These are phyloP conservation scores for Osmanthus fragrans DNA, from an alignment of 257 asterid species.

Conservation along the genomic window DNA sequence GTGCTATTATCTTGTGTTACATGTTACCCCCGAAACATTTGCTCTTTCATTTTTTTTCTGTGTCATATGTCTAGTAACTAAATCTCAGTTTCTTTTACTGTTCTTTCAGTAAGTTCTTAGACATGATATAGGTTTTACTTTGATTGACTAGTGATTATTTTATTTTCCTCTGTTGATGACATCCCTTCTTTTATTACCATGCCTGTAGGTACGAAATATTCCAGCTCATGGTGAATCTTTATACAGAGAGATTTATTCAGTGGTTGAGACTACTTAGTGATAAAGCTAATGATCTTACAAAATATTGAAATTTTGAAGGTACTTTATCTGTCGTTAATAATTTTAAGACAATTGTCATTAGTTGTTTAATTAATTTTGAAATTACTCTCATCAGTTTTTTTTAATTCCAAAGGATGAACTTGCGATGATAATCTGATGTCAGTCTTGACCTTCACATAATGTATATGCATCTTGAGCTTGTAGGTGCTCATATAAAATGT, in stretches of 20 bases:
- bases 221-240: slow-evolving; percentile 98
- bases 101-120: slow-evolving; percentile 15
- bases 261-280: slow-evolving; percentile 97
- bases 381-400: slow-evolving; percentile 5
- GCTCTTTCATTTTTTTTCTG: neutral
- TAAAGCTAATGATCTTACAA: slow-evolving; percentile 80
- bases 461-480: slow-evolving; percentile 3
- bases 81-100: neutral
- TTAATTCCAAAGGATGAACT: slow-evolving; percentile 9
- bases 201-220: slow-evolving; percentile 87
- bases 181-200: slow-evolving; percentile 15
- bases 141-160: slow-evolving; percentile 1
- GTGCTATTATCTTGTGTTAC: neutral
- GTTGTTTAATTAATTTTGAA: slow-evolving; percentile 16
- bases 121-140: slow-evolving; percentile 5
- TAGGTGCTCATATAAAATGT: slow-evolving; percentile 1
- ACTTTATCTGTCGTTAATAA: slow-evolving; percentile 14
- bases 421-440: neutral
- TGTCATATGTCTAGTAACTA: neutral
- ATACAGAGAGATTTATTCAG: slow-evolving; percentile 95
- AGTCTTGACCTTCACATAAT: slow-evolving; percentile 10
- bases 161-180: slow-evolving; percentile 23
- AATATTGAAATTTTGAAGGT: slow-evolving; percentile 96
- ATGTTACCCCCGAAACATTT: neutral
- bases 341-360: neutral